Evolutionary conservation across 2,329 filamentous ascomycete genomes (phyloP), one percentile per base, ranked within the genome.

Genomic region (Ampelomyces quisqualis): DNA sequence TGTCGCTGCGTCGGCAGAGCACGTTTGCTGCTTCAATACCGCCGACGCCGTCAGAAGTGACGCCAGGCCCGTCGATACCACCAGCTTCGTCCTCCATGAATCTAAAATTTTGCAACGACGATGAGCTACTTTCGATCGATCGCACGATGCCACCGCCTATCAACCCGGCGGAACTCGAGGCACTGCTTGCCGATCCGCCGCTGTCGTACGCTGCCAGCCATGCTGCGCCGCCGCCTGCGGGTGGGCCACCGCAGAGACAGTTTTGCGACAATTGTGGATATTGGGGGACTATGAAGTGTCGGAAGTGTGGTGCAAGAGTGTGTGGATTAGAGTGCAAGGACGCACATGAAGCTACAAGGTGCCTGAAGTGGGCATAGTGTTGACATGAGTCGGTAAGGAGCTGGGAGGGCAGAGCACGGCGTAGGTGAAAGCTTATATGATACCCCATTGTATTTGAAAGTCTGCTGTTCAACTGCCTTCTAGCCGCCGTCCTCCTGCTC

Each of bases 191-290:
- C 15, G 78, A 77, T 6, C 81, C 85, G 36, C 81, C 85, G 32
- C 69, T 90, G 38, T 81, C 74, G 24, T 90, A 88, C 66, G 73
- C 78, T 33, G 84, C 87, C 53, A 82, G 83, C 30, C 67, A 71
- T 42, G 69, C 64, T 11, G 67, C 64, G 4, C 68, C 73, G 14
- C 68, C 71, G 10, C 58, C 69, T 4, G 41, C 62, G 3, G 55
- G 56, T 11, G 69, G 62, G 7, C 83, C 85, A 2, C 72, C 73
- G 32, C 68, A 70, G 38, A 74, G 86, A 44, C 71, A 73, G 23
- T 91, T 90, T 65, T 91, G 87, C 68, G 84, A 85, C 61, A 81
- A 89, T 21, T 91, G 87, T 61, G 87, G 87, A 10, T 90, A 90
- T 68, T 90, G 87, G 86, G 87, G 86, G 2, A 73, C 82, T 27